Evolutionary conservation across 129 eudicot species (phyloP).

Genomic region (Chrysanthemum seticuspe): DNA sequence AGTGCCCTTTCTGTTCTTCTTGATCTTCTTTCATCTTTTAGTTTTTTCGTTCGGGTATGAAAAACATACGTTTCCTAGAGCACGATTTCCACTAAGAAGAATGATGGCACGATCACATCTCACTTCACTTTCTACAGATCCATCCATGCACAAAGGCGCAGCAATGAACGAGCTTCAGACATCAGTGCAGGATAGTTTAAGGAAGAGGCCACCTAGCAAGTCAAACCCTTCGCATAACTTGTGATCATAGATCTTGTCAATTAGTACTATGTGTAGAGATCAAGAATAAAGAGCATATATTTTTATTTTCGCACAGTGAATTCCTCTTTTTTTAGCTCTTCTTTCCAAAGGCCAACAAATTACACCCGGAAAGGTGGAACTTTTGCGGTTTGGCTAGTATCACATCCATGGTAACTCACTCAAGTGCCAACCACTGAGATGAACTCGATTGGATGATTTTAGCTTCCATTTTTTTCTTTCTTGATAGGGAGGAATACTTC

Average conservation of each 20-base stretch:
- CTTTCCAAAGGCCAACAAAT: not conserved
- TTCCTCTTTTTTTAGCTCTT: conserved; percentile 16
- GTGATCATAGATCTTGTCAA: conserved; percentile 25
- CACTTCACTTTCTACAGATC: conserved; percentile 42
- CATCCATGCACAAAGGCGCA: conserved; percentile 34
- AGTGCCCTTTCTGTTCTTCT: conserved; percentile 32
- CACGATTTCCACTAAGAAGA: conserved; percentile 56
- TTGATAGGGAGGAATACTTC: conserved; percentile 8
- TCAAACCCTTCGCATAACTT: conserved; percentile 79
- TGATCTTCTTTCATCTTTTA: conserved; percentile 38
- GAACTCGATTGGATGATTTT: conserved; percentile 21
- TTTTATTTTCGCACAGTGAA: not conserved
- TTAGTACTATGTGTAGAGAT: conserved; percentile 25
- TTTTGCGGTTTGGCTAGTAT: not conserved
- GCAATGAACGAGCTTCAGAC: conserved; percentile 35
- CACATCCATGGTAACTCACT: not conserved
- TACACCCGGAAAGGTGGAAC: not conserved
- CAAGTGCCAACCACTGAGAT: not conserved
- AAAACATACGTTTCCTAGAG: conserved; percentile 8
- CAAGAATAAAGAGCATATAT: conserved; percentile 14
- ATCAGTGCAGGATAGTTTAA: conserved; percentile 54
- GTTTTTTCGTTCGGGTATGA: conserved; percentile 13
- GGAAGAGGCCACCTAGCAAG: conserved; percentile 56
- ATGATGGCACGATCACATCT: conserved; percentile 33
- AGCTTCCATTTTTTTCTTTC: conserved; percentile 5